Base-by-base conservation (phyloP, 495 filamentous ascomycete genomes). In the Clavariopsis aquatica region DNA sequence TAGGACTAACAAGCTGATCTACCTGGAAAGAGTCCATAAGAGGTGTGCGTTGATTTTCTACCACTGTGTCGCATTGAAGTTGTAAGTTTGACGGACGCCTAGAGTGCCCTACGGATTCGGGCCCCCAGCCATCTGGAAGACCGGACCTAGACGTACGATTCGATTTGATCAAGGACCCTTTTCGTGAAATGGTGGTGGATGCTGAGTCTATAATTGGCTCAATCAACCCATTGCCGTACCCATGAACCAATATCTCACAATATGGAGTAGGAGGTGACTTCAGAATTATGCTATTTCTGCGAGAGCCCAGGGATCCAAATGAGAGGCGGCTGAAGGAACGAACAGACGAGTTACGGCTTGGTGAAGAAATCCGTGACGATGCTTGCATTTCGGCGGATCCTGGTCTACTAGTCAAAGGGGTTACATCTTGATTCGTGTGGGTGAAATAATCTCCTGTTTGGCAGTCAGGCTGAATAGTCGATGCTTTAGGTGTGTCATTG, bases 391-490 rank as follows among this genome's bases (percentile, higher is more conserved):
- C 70, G 43, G 64, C 60, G 1, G 62, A 66, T 2, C 62, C 26
- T 22, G 58, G 65, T 20, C 52, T 49, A 36, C 26, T 55, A 1
- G 43, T 27, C 7, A 23, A 45, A 57, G 60, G 31, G 55, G 60
- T 24, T 64, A 29, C 55, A 38, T 55, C 56, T n/a, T 20, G 56
- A 43, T 63, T 71, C 27, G 57, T 66, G 27, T 68, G 59, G n/a
- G 67, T 62, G 52, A 75, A 77, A 61, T 72, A 75, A 17, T 71
- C 74, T 17, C 72, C 64, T n/a, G 62, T 74, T 47, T 76, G 71
- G 65, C 76, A 78, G 52, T 77, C 75, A 12, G 75, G 76, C 41
- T 74, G 71, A 19, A 76, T 76, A 13, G 64, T 69, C 24, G 57
- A 47, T 19, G 17, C 45, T 29, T 58, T 62, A 34, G 60, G 46